Evolutionary conservation across 345 rosid genomes (phyloP), one percentile per base, ranked within the genome.

Genomic region (Raphanus raphanistrum): DNA sequence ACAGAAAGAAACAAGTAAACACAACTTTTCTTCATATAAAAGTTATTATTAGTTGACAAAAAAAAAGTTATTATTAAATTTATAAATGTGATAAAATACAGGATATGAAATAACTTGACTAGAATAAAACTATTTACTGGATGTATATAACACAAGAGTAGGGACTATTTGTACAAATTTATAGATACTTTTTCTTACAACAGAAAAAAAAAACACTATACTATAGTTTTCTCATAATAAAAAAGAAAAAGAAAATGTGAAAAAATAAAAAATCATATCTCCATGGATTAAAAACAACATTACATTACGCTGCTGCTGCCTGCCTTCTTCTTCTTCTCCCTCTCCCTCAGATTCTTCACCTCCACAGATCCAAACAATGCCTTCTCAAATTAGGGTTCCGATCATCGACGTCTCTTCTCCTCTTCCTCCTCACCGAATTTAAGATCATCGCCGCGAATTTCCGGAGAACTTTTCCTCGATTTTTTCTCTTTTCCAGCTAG

Each of bases 361-460:
- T 68, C 78, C 76, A 75, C 77, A 12, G 90, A 86, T 87, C 87
- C 87, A 75, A 73, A 73, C 80, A 83, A 81, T 83, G 84, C 74
- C 85, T 41, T 77, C 64, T 68, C 67, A 11, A 74, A 73, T 73
- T 77, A 83, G 85, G 87, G 83, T 79, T 87, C 71, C 11, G 17
- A 16, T 62, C 61, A 45, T 83, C 71, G 61, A 73, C 71, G 72
- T 66, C 80, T 72, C 11, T 63, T 29, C 61, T 69, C 66, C 72
- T 66, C 83, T 72, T 79, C 72, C 75, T 71, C 15, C 69, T 21
- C 70, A 62, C 27, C 60, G 16, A 59, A 9, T 25, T 74, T 64
- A 66, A 74, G 87, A 85, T 85, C 88, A 82, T 83, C 70, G 77
- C 63, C 74, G 68, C 64, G 71, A 64, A 73, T 83, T 15, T 21